Base-by-base conservation (phyloP, 192 early-diverging fungal species). In the Tieghemiomyces parasiticus region DNA sequence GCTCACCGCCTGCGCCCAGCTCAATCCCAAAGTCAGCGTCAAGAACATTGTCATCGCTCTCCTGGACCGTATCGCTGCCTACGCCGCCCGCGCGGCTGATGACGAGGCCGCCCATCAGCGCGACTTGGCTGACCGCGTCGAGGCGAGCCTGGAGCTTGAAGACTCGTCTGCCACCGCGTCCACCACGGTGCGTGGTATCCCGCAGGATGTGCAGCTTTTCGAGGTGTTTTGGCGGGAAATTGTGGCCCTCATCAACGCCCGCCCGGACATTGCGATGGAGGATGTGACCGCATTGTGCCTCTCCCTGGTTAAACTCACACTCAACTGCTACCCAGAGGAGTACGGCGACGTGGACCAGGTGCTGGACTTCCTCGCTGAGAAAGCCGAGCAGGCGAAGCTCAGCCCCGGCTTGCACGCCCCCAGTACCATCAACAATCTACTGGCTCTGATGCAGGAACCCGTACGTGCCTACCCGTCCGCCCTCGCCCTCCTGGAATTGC, bases 151-250 rank as follows among this genome's bases (percentile, higher is more conserved):
- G 2, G 19, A 44, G 0, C n/a, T 35, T 2, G 56, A 59, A 28
- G 65, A 59, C 60, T 56, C 45, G 53, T 60, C 31, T 0, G 63
- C 33, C 14, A 9, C 35, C 1, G 52, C n/a, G 22, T 61, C 30
- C 59, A 55, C 26, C 56, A 65, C 24, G 46, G 52, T 54, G 52
- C 52, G 52, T 25, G 52, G 52, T 4, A 54, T 61, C 48, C 55
- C 46, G 9, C 35, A 54, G 20, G 49, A 54, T 30, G 54, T 35
- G n/a, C 74, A 75, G 49, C 72, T 99, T 20, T 99, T 99, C 77
- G 90, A 89, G 53, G 89, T 96, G 31, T 99, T 99, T 70, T 99
- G 96, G 96, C 74, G 68, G 31, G 93, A 99, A 67, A 88, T 99
- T 62, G 87, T 86, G 30, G 83, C 89, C 44, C 79, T 97, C 31